phyloP scores from a whole-genome alignment of 2,329 filamentous ascomycete genomes.

The Aspergillus sp. region DNA sequence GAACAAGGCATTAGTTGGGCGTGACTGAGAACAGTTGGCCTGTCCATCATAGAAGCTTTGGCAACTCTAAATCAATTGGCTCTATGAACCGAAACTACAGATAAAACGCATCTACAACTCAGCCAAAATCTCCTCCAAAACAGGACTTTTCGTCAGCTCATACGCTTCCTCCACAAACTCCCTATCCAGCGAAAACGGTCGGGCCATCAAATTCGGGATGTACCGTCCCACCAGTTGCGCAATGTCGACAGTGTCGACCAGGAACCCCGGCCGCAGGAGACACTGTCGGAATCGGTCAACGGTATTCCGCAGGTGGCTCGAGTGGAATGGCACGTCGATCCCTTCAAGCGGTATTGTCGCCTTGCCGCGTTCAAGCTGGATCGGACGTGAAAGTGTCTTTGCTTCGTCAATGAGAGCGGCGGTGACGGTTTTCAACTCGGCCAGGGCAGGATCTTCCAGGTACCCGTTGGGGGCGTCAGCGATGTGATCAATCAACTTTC shows the following conservation, averaged over 20 bases:
- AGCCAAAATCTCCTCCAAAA: constrained; percentile 21
- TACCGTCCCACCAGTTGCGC: constrained; percentile 95
- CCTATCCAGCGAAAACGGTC: constrained; percentile 89
- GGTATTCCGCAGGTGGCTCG: constrained; percentile 90
- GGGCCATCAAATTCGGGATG: constrained; percentile 94
- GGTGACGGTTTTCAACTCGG: constrained; percentile 10
- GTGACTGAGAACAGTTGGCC: too few species aligned
- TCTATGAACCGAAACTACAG: not conserved
- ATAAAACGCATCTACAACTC: constrained; percentile 1
- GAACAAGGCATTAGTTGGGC: not conserved
- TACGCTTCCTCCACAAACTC: constrained; percentile 99
- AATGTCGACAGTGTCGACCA: constrained; percentile 74
- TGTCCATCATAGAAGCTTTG: too few species aligned
- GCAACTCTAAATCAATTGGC: not conserved
- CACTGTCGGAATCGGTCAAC: constrained; percentile 98
- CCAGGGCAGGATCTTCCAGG: not conserved
- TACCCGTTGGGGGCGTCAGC: constrained; percentile 2
- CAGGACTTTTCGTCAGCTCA: constrained; percentile 68
- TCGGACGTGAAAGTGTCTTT: constrained; percentile 67
- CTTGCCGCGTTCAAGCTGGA: constrained; percentile 90
- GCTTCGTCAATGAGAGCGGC: constrained; percentile 72
- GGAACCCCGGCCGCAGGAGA: constrained; percentile 51
- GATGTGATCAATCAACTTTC: constrained; percentile 22
- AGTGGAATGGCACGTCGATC: constrained; percentile 91
- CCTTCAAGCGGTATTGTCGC: constrained; percentile 93